These are phyloP conservation scores for Yarrowia sp. DNA, from an alignment of 805 yeast species.

Conservation along the genomic window DNA sequence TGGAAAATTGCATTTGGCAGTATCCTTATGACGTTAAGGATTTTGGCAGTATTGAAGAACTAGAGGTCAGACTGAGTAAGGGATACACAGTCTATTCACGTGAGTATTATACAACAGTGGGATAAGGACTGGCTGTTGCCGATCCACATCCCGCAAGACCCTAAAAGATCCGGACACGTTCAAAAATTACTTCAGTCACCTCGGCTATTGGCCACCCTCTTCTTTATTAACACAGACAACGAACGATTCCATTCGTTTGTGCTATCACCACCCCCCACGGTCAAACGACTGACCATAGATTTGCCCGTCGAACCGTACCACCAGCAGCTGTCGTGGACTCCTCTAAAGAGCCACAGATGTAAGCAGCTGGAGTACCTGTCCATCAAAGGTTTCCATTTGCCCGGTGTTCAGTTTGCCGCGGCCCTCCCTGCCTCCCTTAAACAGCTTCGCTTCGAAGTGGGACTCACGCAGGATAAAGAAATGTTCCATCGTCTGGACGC, in stretches of 20 bases:
- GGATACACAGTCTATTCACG: slow-evolving; percentile 28
- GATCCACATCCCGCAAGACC: no score
- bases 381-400: slow-evolving; percentile 27
- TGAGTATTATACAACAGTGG: no score
- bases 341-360: slow-evolving; percentile 12
- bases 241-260: slow-evolving; percentile 27
- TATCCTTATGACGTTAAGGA: slow-evolving; percentile 29
- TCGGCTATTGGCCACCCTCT: no score
- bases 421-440: slow-evolving; percentile 25
- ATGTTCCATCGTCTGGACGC: slow-evolving; percentile 21
- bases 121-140: no score
- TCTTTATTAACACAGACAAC: slow-evolving; percentile 24
- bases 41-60: slow-evolving; percentile 27
- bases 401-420: slow-evolving; percentile 24
- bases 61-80: slow-evolving; percentile 13
- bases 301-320: slow-evolving; percentile 25
- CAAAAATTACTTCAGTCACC: no score
- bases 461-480: slow-evolving; percentile 24
- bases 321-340: slow-evolving; percentile 26
- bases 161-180: no score
- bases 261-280: slow-evolving; percentile 26
- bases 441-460: slow-evolving; percentile 24
- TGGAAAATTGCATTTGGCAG: slow-evolving; percentile 29
- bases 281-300: slow-evolving; percentile 25
- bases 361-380: slow-evolving; percentile 25